phyloP scores from a whole-genome alignment of 208 protist species.

The Trypanosoma melophagium region DNA sequence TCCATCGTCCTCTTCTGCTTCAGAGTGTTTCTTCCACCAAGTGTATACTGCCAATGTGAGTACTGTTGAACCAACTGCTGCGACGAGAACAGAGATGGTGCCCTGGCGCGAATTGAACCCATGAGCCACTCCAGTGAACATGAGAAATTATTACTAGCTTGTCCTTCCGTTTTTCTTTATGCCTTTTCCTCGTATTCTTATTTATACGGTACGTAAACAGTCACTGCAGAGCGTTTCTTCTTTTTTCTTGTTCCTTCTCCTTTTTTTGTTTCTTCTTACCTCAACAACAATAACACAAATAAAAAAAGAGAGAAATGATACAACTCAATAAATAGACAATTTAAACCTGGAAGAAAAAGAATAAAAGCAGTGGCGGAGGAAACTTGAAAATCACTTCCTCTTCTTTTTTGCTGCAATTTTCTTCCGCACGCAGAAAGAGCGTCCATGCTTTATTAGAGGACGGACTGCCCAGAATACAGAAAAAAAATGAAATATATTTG shows the following conservation, averaged over 20 bases:
- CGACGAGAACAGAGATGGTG: background rate
- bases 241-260: constrained; percentile 5
- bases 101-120: background rate
- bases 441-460: no score
- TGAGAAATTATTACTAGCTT: background rate
- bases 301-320: background rate
- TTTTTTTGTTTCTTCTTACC: background rate
- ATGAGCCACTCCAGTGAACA: constrained; percentile 4
- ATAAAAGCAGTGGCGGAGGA: no score
- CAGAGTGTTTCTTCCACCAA: constrained; percentile 13
- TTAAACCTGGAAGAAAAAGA: no score
- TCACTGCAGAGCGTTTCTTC: background rate
- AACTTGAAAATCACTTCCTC: no score
- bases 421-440: no score
- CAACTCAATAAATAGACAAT: no score
- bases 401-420: no score
- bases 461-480: no score
- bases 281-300: constrained; percentile 5
- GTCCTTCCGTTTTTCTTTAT: background rate
- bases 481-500: no score
- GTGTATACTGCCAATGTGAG: constrained; percentile 3
- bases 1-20: constrained; percentile 39
- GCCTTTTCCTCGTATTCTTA: background rate
- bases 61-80: constrained; percentile 7
- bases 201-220: background rate